Base-by-base conservation (phyloP, 2,329 filamentous ascomycete genomes). In the Rhynchosporium secalis region DNA sequence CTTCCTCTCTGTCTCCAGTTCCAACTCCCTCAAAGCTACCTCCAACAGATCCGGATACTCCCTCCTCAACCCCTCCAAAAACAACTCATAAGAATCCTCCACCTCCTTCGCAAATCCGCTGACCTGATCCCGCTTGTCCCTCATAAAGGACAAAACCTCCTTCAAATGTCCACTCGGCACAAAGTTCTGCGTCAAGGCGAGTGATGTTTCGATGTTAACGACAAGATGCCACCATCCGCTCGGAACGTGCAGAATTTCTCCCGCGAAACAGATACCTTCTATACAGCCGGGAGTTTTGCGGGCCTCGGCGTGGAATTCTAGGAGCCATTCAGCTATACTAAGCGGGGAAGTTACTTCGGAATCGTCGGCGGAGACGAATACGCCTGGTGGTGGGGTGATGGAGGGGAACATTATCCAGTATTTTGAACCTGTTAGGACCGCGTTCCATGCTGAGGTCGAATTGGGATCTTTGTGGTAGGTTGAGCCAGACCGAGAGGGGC, bases 391-490 rank as follows among this genome's bases (percentile, higher is more conserved):
- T 9, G 71, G 70, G 3, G 72, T 69, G 45, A 56, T 66, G 3
- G 86, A 86, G 0, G 90, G 89, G 72, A 98, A 98, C 92, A 98
- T 96, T 75, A 98, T 94, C 94, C 95, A 98, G 80, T 98, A 98
- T 74, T 98, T 98, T 40, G 88, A 86, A 4, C 94, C 95, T 63
- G 89, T 86, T 33, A 98, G 80, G 13, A 97, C 91, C 0, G 93
- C 94, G 74, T 98, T 98, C 95, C 94, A 98, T 0, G 95, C 94
- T 70, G 87, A 89, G 20, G 86, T 88, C 20, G 77, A 87, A 69
- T 88, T 89, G 28, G 86, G 86, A 64, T 89, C 86, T 74, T 97
- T 97, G 79, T 98, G 94, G 74, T 97, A 98, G 4, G 93, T 97
- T 68, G 91, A 96, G 36, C 94, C 94, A 72, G 91, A 96, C 62